phyloP scores from a whole-genome alignment of 1,284 basidiomycete species.

The Trichosporon sp. region DNA sequence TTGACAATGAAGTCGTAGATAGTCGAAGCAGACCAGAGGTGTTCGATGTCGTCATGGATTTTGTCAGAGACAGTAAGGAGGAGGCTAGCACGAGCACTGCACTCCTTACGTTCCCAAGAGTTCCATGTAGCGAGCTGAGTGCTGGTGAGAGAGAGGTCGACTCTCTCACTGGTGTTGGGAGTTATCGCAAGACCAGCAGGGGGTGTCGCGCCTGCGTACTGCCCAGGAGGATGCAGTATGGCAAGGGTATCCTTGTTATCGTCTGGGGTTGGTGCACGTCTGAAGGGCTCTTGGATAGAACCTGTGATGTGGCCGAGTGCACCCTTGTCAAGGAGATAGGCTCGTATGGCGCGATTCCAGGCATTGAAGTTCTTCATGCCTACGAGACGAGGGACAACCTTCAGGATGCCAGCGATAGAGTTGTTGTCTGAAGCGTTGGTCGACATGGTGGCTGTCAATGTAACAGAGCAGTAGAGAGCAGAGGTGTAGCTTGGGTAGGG shows the following conservation, averaged over 20 bases:
- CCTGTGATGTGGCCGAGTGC: not conserved
- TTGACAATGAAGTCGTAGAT: not conserved
- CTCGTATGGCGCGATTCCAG: not conserved
- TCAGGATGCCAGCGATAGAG: not conserved
- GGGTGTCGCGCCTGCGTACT: not conserved
- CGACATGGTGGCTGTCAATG: not conserved
- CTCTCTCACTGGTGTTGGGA: not conserved
- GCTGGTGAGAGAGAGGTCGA: not conserved
- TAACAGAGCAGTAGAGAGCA: not conserved
- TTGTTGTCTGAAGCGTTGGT: not conserved
- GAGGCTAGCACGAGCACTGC: not conserved
- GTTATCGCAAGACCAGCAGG: not conserved
- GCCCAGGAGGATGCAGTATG: not conserved
- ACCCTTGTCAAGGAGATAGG: constrained; percentile 1
- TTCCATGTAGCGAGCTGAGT: not conserved
- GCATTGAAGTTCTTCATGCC: constrained; percentile 2
- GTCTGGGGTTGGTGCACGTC: not conserved
- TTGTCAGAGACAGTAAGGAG: not conserved
- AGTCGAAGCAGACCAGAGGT: not conserved
- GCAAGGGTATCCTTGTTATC: not conserved
- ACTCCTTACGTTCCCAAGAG: not conserved
- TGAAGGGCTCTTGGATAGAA: not conserved
- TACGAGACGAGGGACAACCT: not conserved
- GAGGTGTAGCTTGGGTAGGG: not conserved
- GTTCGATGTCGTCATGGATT: constrained; percentile 1